Evolutionary conservation across 176 grass and related monocot species (phyloP), one percentile per base, ranked within the genome.

Genomic region (Microstegium vimineum): DNA sequence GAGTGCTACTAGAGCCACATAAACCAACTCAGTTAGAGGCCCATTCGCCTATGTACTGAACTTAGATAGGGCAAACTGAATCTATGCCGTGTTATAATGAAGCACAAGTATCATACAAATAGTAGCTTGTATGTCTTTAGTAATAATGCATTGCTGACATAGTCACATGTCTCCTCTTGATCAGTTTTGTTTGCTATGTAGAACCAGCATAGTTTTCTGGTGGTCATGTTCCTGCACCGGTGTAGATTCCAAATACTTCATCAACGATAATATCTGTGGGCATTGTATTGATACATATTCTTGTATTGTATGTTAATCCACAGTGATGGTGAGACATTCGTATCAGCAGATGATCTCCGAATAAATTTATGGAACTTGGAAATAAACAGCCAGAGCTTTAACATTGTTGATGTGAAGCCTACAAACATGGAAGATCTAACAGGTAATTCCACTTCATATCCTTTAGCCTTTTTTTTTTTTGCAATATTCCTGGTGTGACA

Each of bases 351-450:
- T 90, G 94, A 97, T 86, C 89, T 97, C 59, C 89, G 94, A 76
- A 92, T 97, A 88, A 94, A 94, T 90, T 67, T 97, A 54, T 97
- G 94, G 94, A 97, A 97, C 84, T 81, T 97, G 84, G 94, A 94
- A 81, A 94, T 97, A 84, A 97, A 93, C 80, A 97, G 84, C 76
- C 94, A 97, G 76, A 94, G 94, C 71, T 97, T 97, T 82, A 97
- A 97, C 47, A 97, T 97, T 88, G 91, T 97, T 88, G 94, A 97
- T 47, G 91, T 97, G 74, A 97, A 97, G 78, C 94, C 94, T 91
- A 62, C 91, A 82, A 97, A 97, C 82, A 97, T 97, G 94, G 94
- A 97, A 86, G 94, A 97, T 75, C 85, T 97, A 69, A 97, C 91
- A 0, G 94, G 94, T 97, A 97, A 74, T 51, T 86, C 25, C 34